These are phyloP conservation scores for Eimeria maxima DNA, from an alignment of 169 alveolate genomes.

Conservation along the genomic window DNA sequence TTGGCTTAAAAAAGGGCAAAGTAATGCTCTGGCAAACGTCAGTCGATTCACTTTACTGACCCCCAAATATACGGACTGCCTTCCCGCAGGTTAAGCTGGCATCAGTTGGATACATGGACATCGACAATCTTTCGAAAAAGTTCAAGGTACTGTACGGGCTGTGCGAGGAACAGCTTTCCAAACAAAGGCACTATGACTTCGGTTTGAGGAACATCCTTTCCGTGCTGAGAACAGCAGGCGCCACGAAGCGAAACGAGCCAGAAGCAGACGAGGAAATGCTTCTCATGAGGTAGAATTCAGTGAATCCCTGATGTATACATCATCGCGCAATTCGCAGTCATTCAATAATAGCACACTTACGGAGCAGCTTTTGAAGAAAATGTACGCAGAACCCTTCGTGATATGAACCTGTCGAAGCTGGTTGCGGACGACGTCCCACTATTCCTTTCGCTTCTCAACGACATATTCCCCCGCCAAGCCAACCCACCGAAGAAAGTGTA, in stretches of 20 bases:
- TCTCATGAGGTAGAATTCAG: conserved; percentile 79
- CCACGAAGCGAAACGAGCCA: conserved; percentile 94
- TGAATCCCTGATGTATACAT: neutral
- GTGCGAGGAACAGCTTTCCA: conserved; percentile 97
- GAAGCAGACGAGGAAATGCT: conserved; percentile 95
- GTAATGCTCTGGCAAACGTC: neutral
- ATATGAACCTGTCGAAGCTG: conserved; percentile 97
- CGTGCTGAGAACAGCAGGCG: conserved; percentile 97
- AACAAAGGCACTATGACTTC: conserved; percentile 97
- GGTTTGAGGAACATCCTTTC: conserved; percentile 97
- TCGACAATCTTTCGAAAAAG: conserved; percentile 95
- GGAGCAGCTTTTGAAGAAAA: conserved; percentile 76
- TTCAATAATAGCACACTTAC: conserved; percentile 43
- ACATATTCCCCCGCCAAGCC: conserved; percentile 97
- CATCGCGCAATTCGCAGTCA: neutral
- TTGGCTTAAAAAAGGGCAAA: neutral
- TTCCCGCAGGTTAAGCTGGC: conserved; percentile 93
- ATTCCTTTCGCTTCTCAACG: conserved; percentile 96
- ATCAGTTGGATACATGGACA: conserved; percentile 95
- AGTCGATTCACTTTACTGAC: neutral
- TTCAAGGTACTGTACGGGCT: conserved; percentile 96
- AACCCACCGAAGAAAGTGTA: conserved; percentile 96
- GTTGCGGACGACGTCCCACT: conserved; percentile 98
- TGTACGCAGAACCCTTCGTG: conserved; percentile 95
- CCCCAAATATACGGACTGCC: neutral